phyloP scores from a whole-genome alignment of 148 eudicot species.

The Rhododendron williamsianum region DNA sequence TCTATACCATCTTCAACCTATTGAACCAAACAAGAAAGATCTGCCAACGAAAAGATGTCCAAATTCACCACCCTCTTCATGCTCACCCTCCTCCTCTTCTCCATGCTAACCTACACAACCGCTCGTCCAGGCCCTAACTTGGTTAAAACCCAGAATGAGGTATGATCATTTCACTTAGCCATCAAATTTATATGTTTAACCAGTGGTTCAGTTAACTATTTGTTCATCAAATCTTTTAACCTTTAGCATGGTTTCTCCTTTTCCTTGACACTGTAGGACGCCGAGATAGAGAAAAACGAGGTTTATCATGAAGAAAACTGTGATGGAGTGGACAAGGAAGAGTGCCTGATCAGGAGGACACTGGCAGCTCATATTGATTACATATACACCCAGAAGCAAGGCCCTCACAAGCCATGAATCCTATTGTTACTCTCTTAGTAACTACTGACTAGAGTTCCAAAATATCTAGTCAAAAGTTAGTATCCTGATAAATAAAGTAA shows the following conservation, averaged over 20 bases:
- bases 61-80: conserved; percentile 15
- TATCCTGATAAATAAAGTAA: background rate
- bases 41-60: conserved; percentile 9
- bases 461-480: background rate
- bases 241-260: background rate
- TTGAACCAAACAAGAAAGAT: background rate
- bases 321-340: conserved; percentile 14
- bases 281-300: background rate
- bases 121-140: conserved; percentile 10
- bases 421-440: background rate
- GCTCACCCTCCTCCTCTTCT: conserved; percentile 14
- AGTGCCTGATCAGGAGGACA: conserved; percentile 18
- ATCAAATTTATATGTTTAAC: background rate
- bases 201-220: background rate
- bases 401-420: background rate
- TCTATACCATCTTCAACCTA: background rate
- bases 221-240: background rate
- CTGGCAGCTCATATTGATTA: conserved; percentile 18
- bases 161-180: background rate
- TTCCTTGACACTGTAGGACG: conserved; percentile 1
- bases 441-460: background rate
- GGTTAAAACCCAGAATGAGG: background rate
- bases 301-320: conserved; percentile 4
- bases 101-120: conserved; percentile 3
- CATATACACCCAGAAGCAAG: conserved; percentile 13